Conservation (phyloP, 441 rosid genomes). For the Croton setiger region DNA sequence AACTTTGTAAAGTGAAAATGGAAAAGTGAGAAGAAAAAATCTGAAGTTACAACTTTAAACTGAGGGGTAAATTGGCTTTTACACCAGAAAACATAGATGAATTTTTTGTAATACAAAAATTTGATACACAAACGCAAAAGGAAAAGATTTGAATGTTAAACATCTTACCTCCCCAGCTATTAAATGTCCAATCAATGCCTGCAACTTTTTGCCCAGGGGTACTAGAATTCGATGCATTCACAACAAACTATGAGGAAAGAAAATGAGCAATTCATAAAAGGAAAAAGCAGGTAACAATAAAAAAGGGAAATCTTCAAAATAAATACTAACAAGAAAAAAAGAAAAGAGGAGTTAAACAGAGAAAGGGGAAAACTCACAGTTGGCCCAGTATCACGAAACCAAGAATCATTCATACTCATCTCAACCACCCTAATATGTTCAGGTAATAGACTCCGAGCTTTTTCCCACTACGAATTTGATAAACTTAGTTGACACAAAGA, state of each 20-base stretch:
- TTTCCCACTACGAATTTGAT: slow-evolving; percentile 60
- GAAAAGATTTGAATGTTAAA: not conserved
- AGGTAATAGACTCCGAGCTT: slow-evolving; percentile 73
- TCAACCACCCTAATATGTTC: slow-evolving; percentile 70
- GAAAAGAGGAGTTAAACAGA: not conserved
- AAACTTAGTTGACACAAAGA: slow-evolving; percentile 9
- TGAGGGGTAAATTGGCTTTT: not conserved
- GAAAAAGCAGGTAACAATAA: not conserved
- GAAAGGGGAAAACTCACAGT: slow-evolving; percentile 49
- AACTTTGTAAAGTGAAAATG: not conserved
- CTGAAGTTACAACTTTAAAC: not conserved
- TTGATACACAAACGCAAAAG: not conserved
- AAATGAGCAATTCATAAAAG: not conserved
- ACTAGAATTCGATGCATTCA: slow-evolving; percentile 30
- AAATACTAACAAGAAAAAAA: slow-evolving; percentile 2
- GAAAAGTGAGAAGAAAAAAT: slow-evolving; percentile 6
- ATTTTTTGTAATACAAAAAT: not conserved
- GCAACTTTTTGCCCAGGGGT: slow-evolving; percentile 46
- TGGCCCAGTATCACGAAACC: slow-evolving; percentile 96
- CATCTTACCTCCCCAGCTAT: slow-evolving; percentile 79
- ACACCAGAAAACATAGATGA: slow-evolving; percentile 10
- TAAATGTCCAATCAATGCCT: slow-evolving; percentile 88
- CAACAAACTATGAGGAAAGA: slow-evolving; percentile 51
- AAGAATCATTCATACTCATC: slow-evolving; percentile 91
- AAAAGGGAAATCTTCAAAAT: not conserved